Evolutionary conservation across 2,329 filamentous ascomycete genomes (phyloP).

Genomic region (Didymosphaeria variabile): DNA sequence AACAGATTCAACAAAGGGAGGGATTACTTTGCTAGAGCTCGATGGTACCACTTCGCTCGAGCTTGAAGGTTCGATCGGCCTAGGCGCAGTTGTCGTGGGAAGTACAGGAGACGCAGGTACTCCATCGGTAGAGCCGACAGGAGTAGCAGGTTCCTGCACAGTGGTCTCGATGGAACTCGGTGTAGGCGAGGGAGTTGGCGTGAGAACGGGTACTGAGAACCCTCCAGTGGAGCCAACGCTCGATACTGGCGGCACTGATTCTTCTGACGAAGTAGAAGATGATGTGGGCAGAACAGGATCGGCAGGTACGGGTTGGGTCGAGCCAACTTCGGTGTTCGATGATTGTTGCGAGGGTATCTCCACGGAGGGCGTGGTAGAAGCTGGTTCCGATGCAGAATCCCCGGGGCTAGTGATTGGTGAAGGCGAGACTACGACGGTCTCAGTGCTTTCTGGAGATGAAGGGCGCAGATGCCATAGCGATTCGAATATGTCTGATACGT

Average conservation of each 20-base stretch:
- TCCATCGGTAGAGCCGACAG: constrained; percentile 5
- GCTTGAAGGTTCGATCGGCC: constrained; percentile 4
- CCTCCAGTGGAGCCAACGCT: constrained; percentile 12
- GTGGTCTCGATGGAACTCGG: constrained; percentile 3
- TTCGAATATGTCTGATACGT: constrained; percentile 39
- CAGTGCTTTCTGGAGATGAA: constrained; percentile 24
- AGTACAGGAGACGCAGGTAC: constrained; percentile 6
- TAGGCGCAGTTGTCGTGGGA: neutral
- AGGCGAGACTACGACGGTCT: constrained; percentile 29
- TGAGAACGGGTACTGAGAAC: constrained; percentile 5
- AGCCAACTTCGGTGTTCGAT: constrained; percentile 2
- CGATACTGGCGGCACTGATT: neutral
- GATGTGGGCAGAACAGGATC: constrained; percentile 10
- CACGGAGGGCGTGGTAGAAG: neutral
- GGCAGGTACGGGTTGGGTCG: constrained; percentile 3
- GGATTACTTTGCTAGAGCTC: neutral
- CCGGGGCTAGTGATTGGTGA: constrained; percentile 18
- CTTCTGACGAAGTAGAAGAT: neutral
- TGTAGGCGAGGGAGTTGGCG: constrained; percentile 7
- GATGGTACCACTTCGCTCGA: no score
- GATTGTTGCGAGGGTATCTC: constrained; percentile 4
- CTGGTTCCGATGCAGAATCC: neutral
- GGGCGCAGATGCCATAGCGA: constrained; percentile 32
- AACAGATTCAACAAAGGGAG: constrained; percentile 1
- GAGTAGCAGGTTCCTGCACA: constrained; percentile 6